phyloP scores from a whole-genome alignment of 2,329 filamentous ascomycete species.

The Achaetomium macrosporum region DNA sequence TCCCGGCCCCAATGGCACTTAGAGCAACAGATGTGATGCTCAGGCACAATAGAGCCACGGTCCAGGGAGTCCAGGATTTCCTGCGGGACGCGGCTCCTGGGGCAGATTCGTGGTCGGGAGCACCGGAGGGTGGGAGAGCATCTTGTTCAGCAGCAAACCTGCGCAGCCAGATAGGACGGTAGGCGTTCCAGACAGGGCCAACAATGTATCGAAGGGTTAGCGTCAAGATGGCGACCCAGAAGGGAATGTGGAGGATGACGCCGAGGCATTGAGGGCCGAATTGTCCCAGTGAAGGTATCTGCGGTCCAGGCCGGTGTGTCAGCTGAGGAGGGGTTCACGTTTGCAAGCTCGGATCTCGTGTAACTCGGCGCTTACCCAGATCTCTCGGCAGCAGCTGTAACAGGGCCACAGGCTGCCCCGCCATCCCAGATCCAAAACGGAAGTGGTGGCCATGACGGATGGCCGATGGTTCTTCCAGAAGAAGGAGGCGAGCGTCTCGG shows the following conservation, averaged over 20 bases:
- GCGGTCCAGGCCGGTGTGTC: not conserved
- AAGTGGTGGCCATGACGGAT: slow-evolving; percentile 5
- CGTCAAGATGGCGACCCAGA: slow-evolving; percentile 28
- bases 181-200: slow-evolving; percentile 28
- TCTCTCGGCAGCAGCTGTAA: slow-evolving; percentile 29
- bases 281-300: slow-evolving; percentile 28
- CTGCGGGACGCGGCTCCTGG: not conserved
- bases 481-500: not conserved
- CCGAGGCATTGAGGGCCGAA: slow-evolving; percentile 31
- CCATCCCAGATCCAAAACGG: slow-evolving; percentile 4
- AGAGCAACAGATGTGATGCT: slow-evolving; percentile 17
- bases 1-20: slow-evolving; percentile 32
- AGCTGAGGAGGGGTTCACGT: slow-evolving; percentile 5
- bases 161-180: slow-evolving; percentile 32
- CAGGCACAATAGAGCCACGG: slow-evolving; percentile 31
- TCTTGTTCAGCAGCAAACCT: slow-evolving; percentile 29
- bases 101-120: slow-evolving; percentile 12
- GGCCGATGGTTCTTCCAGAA: not conserved
- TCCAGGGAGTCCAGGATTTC: slow-evolving; percentile 26
- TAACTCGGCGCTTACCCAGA: slow-evolving; percentile 28
- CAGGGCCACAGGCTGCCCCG: slow-evolving; percentile 26
- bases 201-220: slow-evolving; percentile 30
- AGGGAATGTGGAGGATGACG: slow-evolving; percentile 29
- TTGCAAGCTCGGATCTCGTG: slow-evolving; percentile 2
- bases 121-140: not conserved